Conservation (phyloP, 2,329 filamentous ascomycete species). For the Thielaviopsis populi region DNA sequence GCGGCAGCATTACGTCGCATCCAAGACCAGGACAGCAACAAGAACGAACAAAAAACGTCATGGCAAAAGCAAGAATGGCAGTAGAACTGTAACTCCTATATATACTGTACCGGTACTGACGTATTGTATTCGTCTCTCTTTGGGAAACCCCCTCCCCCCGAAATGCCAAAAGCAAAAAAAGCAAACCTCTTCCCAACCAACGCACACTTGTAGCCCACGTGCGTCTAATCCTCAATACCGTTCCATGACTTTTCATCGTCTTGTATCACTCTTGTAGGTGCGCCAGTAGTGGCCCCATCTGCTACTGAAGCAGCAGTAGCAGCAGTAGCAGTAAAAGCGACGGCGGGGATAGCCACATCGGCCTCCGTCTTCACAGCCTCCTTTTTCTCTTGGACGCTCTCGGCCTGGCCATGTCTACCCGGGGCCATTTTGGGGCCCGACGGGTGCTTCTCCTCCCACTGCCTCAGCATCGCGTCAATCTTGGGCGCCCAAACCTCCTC, state of each 20-base stretch:
- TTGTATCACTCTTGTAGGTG: background rate
- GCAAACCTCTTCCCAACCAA: background rate
- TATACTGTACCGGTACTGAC: background rate
- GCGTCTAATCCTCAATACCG: slow-evolving; percentile 26
- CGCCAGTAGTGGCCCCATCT: slow-evolving; percentile 16
- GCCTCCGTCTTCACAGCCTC: background rate
- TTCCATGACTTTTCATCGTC: slow-evolving; percentile 32
- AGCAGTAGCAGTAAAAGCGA: background rate
- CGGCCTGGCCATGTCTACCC: background rate
- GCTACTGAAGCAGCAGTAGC: slow-evolving; percentile 18
- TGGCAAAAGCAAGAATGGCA: background rate
- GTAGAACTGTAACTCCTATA: background rate
- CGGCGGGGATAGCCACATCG: background rate
- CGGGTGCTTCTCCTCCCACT: slow-evolving; percentile 24
- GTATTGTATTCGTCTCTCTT: background rate
- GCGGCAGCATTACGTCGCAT: background rate
- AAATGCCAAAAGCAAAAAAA: background rate
- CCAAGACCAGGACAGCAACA: too few relatives aligned
- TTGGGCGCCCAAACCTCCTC: slow-evolving; percentile 73
- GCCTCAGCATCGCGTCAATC: slow-evolving; percentile 36
- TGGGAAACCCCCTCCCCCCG: background rate
- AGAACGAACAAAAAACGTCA: background rate
- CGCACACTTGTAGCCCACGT: background rate
- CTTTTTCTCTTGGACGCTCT: background rate
- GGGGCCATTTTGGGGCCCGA: slow-evolving; percentile 8